These are phyloP conservation scores for Penicillium bovifimosum DNA, from an alignment of 495 filamentous ascomycete genomes.

Conservation along the genomic window DNA sequence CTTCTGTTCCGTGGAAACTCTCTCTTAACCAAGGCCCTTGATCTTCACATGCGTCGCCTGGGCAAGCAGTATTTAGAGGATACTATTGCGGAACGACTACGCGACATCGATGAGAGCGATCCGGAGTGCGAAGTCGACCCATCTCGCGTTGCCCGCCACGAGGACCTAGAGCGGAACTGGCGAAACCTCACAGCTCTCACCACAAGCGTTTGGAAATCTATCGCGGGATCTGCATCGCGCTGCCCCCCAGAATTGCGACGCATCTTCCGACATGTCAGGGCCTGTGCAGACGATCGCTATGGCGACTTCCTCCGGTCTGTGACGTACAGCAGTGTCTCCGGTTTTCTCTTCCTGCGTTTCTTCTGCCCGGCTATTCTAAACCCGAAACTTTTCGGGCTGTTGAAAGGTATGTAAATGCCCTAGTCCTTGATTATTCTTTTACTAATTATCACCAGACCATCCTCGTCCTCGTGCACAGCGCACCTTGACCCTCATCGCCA, in stretches of 20 bases:
- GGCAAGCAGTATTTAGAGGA: constrained; percentile 92
- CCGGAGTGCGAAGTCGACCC: constrained; percentile 96
- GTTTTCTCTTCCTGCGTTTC: constrained; percentile 93
- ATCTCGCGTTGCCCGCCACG: constrained; percentile 55
- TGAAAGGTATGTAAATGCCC: constrained; percentile 54
- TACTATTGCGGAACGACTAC: constrained; percentile 75
- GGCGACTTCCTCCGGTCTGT: constrained; percentile 93
- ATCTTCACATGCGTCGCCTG: constrained; percentile 90
- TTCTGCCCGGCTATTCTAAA: constrained; percentile 95
- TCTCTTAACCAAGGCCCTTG: constrained; percentile 85
- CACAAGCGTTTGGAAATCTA: constrained; percentile 77
- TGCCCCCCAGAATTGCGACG: constrained; percentile 81
- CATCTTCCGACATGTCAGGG: constrained; percentile 87
- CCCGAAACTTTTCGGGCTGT: constrained; percentile 89
- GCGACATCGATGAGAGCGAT: constrained; percentile 81
- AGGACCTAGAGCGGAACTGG: constrained; percentile 85
- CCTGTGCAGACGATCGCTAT: constrained; percentile 93
- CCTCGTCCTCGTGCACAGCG: constrained; percentile 82
- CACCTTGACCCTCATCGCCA: constrained; percentile 88
- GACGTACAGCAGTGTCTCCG: constrained; percentile 91
- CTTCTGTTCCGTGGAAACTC: constrained; percentile 95
- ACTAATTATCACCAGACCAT: constrained; percentile 54
- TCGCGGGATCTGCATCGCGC: constrained; percentile 61
- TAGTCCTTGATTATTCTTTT: neutral
- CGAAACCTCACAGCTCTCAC: constrained; percentile 68